phyloP scores from a whole-genome alignment of 306 rosid species.

The Inga leiocalycina region DNA sequence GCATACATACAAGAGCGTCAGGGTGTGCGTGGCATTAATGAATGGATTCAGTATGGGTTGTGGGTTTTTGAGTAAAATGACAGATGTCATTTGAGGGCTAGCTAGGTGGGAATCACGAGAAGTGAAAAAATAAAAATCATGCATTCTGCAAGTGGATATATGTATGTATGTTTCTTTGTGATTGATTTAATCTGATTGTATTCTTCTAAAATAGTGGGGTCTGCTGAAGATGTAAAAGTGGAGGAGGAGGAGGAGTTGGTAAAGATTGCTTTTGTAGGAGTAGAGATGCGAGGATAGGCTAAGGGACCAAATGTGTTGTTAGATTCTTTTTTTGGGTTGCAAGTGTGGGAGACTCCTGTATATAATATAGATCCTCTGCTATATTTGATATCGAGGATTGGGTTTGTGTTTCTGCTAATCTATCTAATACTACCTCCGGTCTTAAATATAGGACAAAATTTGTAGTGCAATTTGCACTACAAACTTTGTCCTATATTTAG shows the following conservation, averaged over 20 bases:
- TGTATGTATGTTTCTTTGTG: neutral
- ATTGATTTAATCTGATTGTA: no score
- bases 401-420: neutral
- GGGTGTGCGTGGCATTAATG: neutral
- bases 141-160: neutral
- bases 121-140: neutral
- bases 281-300: slow-evolving; percentile 6
- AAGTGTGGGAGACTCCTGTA: neutral
- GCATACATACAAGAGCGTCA: neutral
- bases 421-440: no score
- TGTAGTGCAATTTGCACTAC: no score
- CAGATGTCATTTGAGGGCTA: neutral
- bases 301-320: neutral
- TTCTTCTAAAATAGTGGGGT: neutral
- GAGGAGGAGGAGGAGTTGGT: neutral
- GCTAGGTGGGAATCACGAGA: no score
- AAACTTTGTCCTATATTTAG: no score
- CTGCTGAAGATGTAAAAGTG: neutral
- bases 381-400: slow-evolving; percentile 21
- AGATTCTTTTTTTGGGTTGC: neutral
- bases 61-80: neutral
- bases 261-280: slow-evolving; percentile 33
- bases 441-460: no score
- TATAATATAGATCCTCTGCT: neutral
- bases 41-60: neutral